Conservation (phyloP, 139 green algal genomes). For the Haematococcus lacustris region DNA sequence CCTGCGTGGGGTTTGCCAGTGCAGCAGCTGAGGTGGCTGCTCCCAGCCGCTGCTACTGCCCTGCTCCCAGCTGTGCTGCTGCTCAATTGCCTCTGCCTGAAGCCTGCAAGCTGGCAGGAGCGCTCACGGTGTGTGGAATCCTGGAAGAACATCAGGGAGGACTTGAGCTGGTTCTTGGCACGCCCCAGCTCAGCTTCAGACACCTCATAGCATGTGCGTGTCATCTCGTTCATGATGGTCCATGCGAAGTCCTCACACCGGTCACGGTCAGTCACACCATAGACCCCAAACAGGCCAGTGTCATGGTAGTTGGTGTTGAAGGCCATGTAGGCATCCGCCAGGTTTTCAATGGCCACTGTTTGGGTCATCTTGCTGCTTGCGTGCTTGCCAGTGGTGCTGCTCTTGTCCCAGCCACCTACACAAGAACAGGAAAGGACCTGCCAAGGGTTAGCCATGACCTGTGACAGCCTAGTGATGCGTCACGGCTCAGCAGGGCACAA, state of each 20-base stretch:
- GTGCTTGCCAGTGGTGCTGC: constrained; percentile 41
- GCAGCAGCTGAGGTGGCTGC: not conserved
- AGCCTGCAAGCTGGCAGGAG: not conserved
- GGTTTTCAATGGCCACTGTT: constrained; percentile 68
- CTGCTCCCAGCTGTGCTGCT: too few species aligned
- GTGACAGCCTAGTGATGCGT: not conserved
- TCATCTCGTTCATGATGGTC: constrained; percentile 65
- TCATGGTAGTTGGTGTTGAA: constrained; percentile 98
- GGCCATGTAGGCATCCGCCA: constrained; percentile 84
- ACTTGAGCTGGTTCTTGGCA: constrained; percentile 93
- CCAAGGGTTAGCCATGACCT: not conserved
- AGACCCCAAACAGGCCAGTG: constrained; percentile 91
- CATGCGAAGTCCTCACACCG: constrained; percentile 46
- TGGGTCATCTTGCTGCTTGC: constrained; percentile 69
- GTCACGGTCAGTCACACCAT: constrained; percentile 55
- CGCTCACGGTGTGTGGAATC: constrained; percentile 46
- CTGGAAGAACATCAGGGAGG: constrained; percentile 57
- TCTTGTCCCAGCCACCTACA: constrained; percentile 69
- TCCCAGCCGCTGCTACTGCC: not conserved
- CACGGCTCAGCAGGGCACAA: not conserved
- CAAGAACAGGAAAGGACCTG: too few species aligned
- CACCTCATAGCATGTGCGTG: constrained; percentile 81
- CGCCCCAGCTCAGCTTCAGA: constrained; percentile 76
- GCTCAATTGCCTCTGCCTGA: too few species aligned
- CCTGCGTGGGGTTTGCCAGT: too few species aligned